Base-by-base conservation (phyloP, 768 basidiomycete genomes). In the Tulasnella sp. region DNA sequence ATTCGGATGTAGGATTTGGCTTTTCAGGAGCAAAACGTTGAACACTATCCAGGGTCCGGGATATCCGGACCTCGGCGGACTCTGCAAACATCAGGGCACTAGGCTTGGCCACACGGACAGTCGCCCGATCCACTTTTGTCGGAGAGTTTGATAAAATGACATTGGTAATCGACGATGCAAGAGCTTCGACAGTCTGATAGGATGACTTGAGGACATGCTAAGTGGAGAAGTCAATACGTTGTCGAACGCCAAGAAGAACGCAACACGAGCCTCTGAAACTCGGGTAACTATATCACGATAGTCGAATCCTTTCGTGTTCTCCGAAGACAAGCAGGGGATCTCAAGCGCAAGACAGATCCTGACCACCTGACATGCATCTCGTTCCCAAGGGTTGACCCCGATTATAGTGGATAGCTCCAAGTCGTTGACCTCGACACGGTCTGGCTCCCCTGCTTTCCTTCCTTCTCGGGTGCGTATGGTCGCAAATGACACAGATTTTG, bases 311-410 rank as follows among this genome's bases (percentile, higher is more conserved):
- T 19, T 35, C 36, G 61, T 43, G 19, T 51, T 46, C 40, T 53
- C 49, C 19, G 46, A 45, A 36, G 6, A 64, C 34, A 62, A 42
- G 9, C 70, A 70, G 23, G 3, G 29, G 8, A 60, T 43, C 15
- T 61, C 49, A 23, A 59, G 4, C 6, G 58, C 54, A 11, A 86
- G 61, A 62, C 80, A 77, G 21, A 77, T 68, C 15, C 73, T 68
- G 14, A 89, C 74, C 29, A 75, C 65, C 65, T 91, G 88, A 62
- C 75, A 75, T 63, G 81, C 77, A 29, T 69, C 62, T 31, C 86
- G 73, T 67, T 91, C 89, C 58, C 73, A 75, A 4, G 75, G 71
- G 61, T 85, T 78, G 36, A 90, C 69, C 2, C 89, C 87, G 21
- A 91, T 71, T 49, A 88, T 75, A 12, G 75, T 71, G 6, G 71